Evolutionary conservation across 805 yeast species (phyloP), one percentile per base, ranked within the genome.

Genomic region (Jamesozyma spencerorum): DNA sequence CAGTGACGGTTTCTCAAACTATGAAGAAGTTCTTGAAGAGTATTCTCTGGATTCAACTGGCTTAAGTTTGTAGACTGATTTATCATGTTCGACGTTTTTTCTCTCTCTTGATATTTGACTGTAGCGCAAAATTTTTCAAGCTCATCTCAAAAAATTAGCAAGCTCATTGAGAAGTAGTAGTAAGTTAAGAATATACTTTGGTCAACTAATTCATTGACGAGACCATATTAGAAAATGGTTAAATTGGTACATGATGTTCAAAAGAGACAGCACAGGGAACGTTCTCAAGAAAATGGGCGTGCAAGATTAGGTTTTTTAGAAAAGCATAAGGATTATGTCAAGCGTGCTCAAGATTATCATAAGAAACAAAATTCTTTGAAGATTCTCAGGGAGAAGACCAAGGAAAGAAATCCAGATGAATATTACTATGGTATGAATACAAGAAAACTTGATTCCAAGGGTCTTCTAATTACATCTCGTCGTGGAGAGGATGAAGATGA

Each of bases 251-350:
- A 88, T 60, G 84, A 86, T 56, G 80, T 90, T 10, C 97, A 90
- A 63, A 92, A 94, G 69, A 92, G 86, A 57, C 97, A 92, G 68
- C 98, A 92, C 57, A 70, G 87, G 43, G 98, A 92, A 67, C 77
- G 98, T 54, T 75, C 95, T 5, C 98, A 92, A 64, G 83, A 90
- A 1, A 70, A 68, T 36, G 79, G 74, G 34, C 72, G 98, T 43
- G 68, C 75, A 51, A 74, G 74, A 57, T 78, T 72, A 62, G 98
- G 98, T 32, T 76, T 88, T 28, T 70, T 92, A 34, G 98, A 92
- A 64, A 92, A 92, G 73, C 92, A 92, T 70, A 82, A 83, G 62
- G 94, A 83, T 59, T 83, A 83, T 58, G 74, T 69, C 48, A 75
- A 76, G 35, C 74, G 87, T 50, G 90, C 96, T 0, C 68, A 65